A percentile compares a stretch with the other conserved stretches of the same genome.
Conservation (phyloP, 2,329 filamentous ascomycete genomes). For the Dothidotthia symphoricarpi region DNA sequence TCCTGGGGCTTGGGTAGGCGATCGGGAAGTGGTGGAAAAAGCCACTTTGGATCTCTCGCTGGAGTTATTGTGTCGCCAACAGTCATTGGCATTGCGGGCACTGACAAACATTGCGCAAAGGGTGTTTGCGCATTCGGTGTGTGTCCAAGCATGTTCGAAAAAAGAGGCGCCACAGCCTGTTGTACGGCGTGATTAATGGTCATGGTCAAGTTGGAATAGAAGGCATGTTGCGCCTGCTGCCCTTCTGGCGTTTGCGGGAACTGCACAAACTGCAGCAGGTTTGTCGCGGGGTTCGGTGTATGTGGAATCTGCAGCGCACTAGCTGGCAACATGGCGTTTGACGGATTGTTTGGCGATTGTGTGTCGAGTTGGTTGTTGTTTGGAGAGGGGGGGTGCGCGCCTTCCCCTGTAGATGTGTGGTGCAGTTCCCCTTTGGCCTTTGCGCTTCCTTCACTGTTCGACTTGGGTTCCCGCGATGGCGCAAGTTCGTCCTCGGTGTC, state of each 20-base stretch:
- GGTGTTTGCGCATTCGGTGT: slow-evolving; percentile 8
- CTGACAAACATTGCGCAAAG: slow-evolving; percentile 3
- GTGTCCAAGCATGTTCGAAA: slow-evolving; percentile 15
- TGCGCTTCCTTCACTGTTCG: slow-evolving; percentile 3
- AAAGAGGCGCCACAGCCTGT: slow-evolving; percentile 25
- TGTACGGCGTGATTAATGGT: slow-evolving; percentile 25
- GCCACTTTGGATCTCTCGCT: slow-evolving; percentile 31
- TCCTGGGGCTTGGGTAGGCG: not conserved
- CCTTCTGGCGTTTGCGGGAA: slow-evolving; percentile 32
- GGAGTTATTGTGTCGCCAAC: slow-evolving; percentile 16
- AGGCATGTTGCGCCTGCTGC: slow-evolving; percentile 28
- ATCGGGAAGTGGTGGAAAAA: slow-evolving; percentile 22
- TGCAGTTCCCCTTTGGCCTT: not conserved
- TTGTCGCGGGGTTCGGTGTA: slow-evolving; percentile 16
- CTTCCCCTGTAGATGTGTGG: not conserved
- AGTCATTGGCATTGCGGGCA: slow-evolving; percentile 6
- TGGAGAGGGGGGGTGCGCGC: not conserved
- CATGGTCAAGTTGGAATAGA: slow-evolving; percentile 24
- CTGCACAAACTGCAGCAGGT: slow-evolving; percentile 24
- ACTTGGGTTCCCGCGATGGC: slow-evolving; percentile 15
- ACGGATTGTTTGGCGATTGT: not conserved
- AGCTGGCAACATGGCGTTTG: slow-evolving; percentile 3
- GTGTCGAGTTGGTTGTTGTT: not conserved
- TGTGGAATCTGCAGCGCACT: slow-evolving; percentile 8
- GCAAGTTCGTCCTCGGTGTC: slow-evolving; percentile 34